These are phyloP conservation scores for Pseudisothecium myosuroides DNA, from an alignment of 225 moss, liverwort and hornwort species.

Conservation along the genomic window DNA sequence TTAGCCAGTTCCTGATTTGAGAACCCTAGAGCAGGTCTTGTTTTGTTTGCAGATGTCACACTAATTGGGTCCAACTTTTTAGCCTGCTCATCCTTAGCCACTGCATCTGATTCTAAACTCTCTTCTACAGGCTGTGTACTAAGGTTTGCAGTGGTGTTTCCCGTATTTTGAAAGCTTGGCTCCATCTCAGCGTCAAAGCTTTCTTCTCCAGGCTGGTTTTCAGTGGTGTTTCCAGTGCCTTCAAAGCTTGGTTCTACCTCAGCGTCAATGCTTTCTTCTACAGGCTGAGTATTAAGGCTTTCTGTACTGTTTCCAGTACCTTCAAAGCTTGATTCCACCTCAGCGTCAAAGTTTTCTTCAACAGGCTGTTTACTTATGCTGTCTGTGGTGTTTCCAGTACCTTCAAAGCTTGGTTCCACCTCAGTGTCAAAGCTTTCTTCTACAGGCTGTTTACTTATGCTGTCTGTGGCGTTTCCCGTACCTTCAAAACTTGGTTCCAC, in stretches of 20 bases:
- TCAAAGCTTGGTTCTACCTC: not conserved
- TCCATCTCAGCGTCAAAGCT: not conserved
- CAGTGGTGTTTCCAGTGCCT: not conserved
- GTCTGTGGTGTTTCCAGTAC: not conserved
- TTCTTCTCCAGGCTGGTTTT: not conserved
- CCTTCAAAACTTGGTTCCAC: not conserved
- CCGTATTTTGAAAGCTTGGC: not conserved
- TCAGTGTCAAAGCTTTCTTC: not conserved
- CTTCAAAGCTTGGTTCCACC: not conserved
- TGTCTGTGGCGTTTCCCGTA: not conserved
- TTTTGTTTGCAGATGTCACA: not conserved
- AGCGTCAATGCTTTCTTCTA: not conserved
- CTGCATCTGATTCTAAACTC: not conserved
- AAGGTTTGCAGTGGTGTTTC: not conserved
- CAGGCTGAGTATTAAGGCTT: not conserved
- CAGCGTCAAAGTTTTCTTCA: not conserved
- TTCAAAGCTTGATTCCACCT: not conserved
- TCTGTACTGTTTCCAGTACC: not conserved
- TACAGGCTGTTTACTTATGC: not conserved
- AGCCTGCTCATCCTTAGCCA: not conserved
- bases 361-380: not conserved
- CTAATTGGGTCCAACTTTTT: not conserved
- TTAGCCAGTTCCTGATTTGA: not conserved
- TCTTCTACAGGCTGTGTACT: not conserved
- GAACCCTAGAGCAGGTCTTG: not conserved